Evolutionary conservation across 2,329 filamentous ascomycete species (phyloP).

Genomic region (Penicillium sp.): DNA sequence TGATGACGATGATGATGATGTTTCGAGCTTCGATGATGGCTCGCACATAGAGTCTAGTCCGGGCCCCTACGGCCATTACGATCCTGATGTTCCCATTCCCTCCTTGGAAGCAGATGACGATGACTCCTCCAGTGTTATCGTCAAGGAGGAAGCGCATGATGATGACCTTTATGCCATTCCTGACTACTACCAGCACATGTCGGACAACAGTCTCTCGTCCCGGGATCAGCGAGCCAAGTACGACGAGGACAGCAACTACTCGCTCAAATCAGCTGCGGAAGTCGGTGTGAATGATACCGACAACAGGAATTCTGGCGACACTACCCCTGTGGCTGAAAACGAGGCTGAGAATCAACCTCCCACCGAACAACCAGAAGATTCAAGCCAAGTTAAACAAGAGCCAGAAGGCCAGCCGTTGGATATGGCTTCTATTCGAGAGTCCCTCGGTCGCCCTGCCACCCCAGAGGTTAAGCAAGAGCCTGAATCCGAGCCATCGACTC

Average conservation of each 20-base stretch:
- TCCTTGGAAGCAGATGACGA: conserved; percentile 66
- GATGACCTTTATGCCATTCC: conserved; percentile 60
- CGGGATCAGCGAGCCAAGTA: conserved; percentile 34
- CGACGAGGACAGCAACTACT: conserved; percentile 55
- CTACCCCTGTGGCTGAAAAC: conserved; percentile 29
- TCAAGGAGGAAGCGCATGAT: conserved; percentile 59
- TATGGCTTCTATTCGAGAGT: conserved; percentile 34
- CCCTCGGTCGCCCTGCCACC: conserved; percentile 38
- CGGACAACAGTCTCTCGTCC: conserved; percentile 32
- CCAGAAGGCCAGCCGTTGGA: conserved; percentile 28
- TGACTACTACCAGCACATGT: conserved; percentile 55
- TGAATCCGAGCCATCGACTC: conserved; percentile 61
- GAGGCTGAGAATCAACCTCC: neutral
- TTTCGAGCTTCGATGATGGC: conserved; percentile 55
- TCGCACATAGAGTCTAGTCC: conserved; percentile 55
- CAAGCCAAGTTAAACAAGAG: conserved; percentile 33
- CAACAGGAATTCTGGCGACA: conserved; percentile 27
- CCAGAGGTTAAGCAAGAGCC: conserved; percentile 55
- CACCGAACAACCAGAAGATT: neutral
- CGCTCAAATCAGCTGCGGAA: conserved; percentile 38
- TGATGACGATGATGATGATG: conserved; percentile 48
- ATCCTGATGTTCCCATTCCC: conserved; percentile 85
- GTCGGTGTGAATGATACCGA: conserved; percentile 22
- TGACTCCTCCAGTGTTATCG: conserved; percentile 55
- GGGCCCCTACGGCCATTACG: conserved; percentile 57